Evolutionary conservation across 2,329 filamentous ascomycete genomes (phyloP).

Genomic region (Xenoacremonium recifei): DNA sequence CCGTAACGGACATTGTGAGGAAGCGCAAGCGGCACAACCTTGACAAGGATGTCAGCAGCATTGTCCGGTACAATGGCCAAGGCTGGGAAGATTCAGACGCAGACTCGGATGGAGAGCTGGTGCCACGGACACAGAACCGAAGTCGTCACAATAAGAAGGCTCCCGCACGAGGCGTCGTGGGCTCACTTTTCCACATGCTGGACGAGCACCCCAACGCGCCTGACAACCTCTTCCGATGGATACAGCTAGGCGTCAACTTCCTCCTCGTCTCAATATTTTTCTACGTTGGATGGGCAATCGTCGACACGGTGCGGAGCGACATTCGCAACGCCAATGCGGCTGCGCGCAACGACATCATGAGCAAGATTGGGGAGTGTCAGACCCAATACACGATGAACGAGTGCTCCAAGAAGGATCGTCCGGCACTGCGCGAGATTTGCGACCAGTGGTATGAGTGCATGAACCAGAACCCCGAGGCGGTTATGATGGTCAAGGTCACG

Average conservation of each 20-base stretch:
- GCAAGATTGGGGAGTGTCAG: slow-evolving; percentile 71
- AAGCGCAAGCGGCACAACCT: slow-evolving; percentile 53
- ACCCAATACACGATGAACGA: slow-evolving; percentile 73
- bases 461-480: slow-evolving; percentile 74
- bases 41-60: slow-evolving; percentile 52
- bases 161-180: slow-evolving; percentile 30
- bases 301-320: slow-evolving; percentile 70
- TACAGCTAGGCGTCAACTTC: slow-evolving; percentile 62
- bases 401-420: slow-evolving; percentile 65
- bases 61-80: slow-evolving; percentile 42
- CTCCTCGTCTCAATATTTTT: slow-evolving; percentile 54
- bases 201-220: slow-evolving; percentile 59
- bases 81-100: slow-evolving; percentile 47
- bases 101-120: slow-evolving; percentile 44
- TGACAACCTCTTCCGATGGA: slow-evolving; percentile 58
- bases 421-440: slow-evolving; percentile 72
- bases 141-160: slow-evolving; percentile 21
- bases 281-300: slow-evolving; percentile 69
- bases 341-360: slow-evolving; percentile 65
- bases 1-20: slow-evolving; percentile 45
- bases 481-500: slow-evolving; percentile 77
- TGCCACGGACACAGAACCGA: slow-evolving; percentile 17
- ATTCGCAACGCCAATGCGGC: slow-evolving; percentile 70
- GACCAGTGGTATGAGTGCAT: slow-evolving; percentile 85
- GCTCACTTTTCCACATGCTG: slow-evolving; percentile 49